These are phyloP conservation scores for Calophaca sinica DNA, from an alignment of 306 rosid genomes.

Conservation along the genomic window DNA sequence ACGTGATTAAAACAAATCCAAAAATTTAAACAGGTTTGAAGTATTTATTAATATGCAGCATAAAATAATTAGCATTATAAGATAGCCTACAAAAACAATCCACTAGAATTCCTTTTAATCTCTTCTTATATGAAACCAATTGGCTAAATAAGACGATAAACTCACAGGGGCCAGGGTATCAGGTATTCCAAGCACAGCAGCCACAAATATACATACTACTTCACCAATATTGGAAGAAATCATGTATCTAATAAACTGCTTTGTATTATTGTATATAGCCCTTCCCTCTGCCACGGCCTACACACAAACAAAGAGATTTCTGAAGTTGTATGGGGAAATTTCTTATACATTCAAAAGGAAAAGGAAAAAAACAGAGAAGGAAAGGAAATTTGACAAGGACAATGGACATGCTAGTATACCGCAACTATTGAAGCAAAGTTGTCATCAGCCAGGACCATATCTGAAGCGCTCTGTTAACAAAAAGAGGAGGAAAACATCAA, in stretches of 20 bases:
- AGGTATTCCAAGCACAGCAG: slow-evolving; percentile 99
- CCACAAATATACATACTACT: slow-evolving; percentile 98
- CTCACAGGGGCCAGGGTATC: slow-evolving; percentile 99
- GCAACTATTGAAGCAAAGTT: slow-evolving; percentile 97
- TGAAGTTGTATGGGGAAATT: slow-evolving; percentile 39
- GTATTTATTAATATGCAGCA: slow-evolving; percentile 28
- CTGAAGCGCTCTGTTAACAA: slow-evolving; percentile 84
- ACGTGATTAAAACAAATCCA: slow-evolving; percentile 15
- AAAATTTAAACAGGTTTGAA: slow-evolving; percentile 16
- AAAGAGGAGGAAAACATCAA: slow-evolving; percentile 7
- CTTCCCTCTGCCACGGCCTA: slow-evolving; percentile 99
- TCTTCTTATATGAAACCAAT: slow-evolving; percentile 34
- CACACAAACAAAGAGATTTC: slow-evolving; percentile 44
- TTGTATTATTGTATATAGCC: slow-evolving; percentile 94
- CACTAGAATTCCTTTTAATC: slow-evolving; percentile 29
- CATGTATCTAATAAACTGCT: slow-evolving; percentile 99
- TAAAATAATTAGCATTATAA: slow-evolving; percentile 17
- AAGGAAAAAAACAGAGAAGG: neutral
- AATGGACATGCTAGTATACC: slow-evolving; percentile 57
- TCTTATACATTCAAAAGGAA: slow-evolving; percentile 24
- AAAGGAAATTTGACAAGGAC: slow-evolving; percentile 33
- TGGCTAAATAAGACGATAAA: slow-evolving; percentile 43
- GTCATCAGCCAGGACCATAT: slow-evolving; percentile 98
- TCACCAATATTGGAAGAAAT: slow-evolving; percentile 98
- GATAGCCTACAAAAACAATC: neutral